Evolutionary conservation across 202 grass and related monocot species (phyloP), one percentile per base, ranked within the genome.

Genomic region (Schoenoplectus tabernaemontani): DNA sequence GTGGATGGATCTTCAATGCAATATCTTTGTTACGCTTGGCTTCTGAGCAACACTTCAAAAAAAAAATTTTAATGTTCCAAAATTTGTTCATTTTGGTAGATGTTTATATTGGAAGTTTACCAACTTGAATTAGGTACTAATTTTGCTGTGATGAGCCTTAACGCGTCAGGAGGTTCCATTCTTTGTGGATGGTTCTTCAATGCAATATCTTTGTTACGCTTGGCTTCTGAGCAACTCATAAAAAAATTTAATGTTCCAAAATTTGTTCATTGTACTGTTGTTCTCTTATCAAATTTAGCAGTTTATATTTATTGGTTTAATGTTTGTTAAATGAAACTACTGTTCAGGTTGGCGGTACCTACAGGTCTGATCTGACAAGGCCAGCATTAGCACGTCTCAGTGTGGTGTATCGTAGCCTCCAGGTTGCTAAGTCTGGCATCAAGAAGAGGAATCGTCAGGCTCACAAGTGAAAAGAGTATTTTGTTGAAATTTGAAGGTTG

Each of bases 371-470:
- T 72, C 83, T 98, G 59, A 92, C 91, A 28, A 92, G 86, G 61
- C 81, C 86, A 0, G 85, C 89, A 61, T 90, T 95, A 23, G 91
- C 88, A 3, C 87, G 95, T 62, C 62, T 90, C 7, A 90, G 89
- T 69, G 67, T 62, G 0, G 88, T 98, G 33, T 83, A 98, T 64
- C 88, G 89, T 67, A 94, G 89, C 64, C 83, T 98, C 75, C 86
- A 91, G 87, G 86, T 95, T 30, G 58, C 95, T 59, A 98, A 92
- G 86, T 92, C 91, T 86, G 89, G 91, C 2, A 54, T 75, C 39
- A 95, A 95, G 88, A 98, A 94, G 88, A 94, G 87, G 85, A 94
- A 92, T 54, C 89, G 95, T 81, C 95, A 98, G 81, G 73, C 73
- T 82, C 50, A 82, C 76, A 38, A 90, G 77, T 86, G 83, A 80